phyloP scores from a whole-genome alignment of 1,284 basidiomycete species.

The Austroboletus novae-zelandiae region DNA sequence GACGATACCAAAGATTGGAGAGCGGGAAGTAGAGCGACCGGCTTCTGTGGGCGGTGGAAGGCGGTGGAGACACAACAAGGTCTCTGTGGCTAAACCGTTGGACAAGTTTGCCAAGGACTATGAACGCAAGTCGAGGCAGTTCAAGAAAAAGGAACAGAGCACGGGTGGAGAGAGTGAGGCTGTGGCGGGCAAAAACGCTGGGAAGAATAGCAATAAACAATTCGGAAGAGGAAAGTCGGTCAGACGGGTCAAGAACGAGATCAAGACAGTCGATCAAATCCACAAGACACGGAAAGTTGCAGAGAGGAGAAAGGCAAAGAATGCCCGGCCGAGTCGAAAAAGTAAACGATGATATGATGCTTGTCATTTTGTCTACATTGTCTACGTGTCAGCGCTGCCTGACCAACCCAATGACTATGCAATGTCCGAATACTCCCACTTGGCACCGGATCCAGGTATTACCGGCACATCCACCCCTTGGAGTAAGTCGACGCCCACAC shows the following conservation, averaged over 20 bases:
- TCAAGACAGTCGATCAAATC: constrained; percentile 84
- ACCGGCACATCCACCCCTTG: constrained; percentile 48
- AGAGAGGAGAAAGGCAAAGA: constrained; percentile 70
- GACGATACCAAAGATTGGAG: constrained; percentile 78
- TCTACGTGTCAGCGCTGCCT: neutral
- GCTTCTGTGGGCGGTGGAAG: constrained; percentile 42
- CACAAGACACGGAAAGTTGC: constrained; percentile 64
- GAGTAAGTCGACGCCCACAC: constrained; percentile 74
- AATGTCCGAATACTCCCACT: constrained; percentile 66
- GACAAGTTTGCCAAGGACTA: constrained; percentile 68
- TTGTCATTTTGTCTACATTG: constrained; percentile 8
- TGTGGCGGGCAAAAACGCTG: constrained; percentile 10
- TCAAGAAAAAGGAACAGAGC: constrained; percentile 50
- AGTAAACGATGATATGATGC: constrained; percentile 41
- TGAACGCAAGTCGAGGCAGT: constrained; percentile 64
- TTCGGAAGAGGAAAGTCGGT: constrained; percentile 52
- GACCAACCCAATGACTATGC: constrained; percentile 6
- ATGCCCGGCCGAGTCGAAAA: constrained; percentile 63
- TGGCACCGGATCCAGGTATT: constrained; percentile 60
- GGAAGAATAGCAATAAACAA: constrained; percentile 29
- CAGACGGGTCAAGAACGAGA: constrained; percentile 68
- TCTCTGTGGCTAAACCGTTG: constrained; percentile 62
- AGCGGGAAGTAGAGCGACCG: constrained; percentile 46
- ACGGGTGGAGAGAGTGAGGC: constrained; percentile 21
- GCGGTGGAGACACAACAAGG: constrained; percentile 68